Base-by-base conservation (phyloP, 2,329 filamentous ascomycete genomes). In the Alternaria postmessia region DNA sequence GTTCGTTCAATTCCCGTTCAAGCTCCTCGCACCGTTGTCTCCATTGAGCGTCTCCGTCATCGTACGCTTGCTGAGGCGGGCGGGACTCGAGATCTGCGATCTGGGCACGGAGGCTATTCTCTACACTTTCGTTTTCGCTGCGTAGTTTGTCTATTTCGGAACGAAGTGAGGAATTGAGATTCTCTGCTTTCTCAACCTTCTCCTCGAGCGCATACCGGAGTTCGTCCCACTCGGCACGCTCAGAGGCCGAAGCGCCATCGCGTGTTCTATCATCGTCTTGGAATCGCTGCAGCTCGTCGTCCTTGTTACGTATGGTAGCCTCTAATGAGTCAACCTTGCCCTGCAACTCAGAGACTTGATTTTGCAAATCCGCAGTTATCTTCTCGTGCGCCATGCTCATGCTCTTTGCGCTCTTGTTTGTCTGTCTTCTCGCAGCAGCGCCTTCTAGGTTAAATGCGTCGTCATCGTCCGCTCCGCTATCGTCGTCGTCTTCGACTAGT, bases 401-500 rank as follows among this genome's bases (percentile, higher is more conserved):
- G 60, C 72, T 76, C 59, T 71, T 76, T 46, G 71, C 61, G 54
- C 76, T 79, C 67, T 78, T 79, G 38, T 83, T 84, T 11, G 83
- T 83, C 46, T 83, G 81, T 38, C 81, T 69, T 65, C 77, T 68
- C n/a, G 71, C 66, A 11, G 76, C 75, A 42, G 76, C 77, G 16
- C 74, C 76, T 53, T 88, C 87, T 39, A 90, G 73, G 16, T 85
- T 86, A 75, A 91, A 91, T 3, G 87, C 85, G 55, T 89, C 73
- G 42, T 88, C 84, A 12, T 82, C 81, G 74, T 81, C 87, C 16
- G 86, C 85, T 20, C 80, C 81, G 20, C 83, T 85, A 57, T 81
- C 82, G 59, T 81, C 81, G 65, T 92, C 92, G 75, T 98, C 95
- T 78, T 99, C 95, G 1, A 98, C 88, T 89, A 98, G 94, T 0